Evolutionary conservation across 2,329 filamentous ascomycete species (phyloP).

Genomic region (Aspergillus texensis): DNA sequence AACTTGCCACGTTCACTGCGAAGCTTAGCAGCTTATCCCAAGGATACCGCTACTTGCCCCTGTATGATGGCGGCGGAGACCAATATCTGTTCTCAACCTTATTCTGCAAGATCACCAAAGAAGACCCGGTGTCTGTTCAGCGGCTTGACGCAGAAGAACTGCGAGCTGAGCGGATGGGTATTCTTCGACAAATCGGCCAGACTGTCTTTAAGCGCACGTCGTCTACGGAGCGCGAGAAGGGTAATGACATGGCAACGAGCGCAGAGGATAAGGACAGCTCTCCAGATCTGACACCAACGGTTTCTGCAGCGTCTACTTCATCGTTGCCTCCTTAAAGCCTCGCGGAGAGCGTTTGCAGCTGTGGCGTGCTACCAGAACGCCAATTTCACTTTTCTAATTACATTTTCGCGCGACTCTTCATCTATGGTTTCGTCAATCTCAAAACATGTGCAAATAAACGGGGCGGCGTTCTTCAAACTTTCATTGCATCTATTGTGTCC

Average conservation of each 20-base stretch:
- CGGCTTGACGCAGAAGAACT: constrained; percentile 42
- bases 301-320: constrained; percentile 40
- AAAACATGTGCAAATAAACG: constrained; percentile 22
- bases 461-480: constrained; percentile 24
- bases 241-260: constrained; percentile 30
- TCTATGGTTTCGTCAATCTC: constrained; percentile 9
- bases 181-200: constrained; percentile 46
- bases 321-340: constrained; percentile 26
- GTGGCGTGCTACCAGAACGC: neutral
- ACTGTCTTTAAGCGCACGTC: constrained; percentile 48
- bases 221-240: constrained; percentile 43
- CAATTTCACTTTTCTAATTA: neutral
- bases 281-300: constrained; percentile 38
- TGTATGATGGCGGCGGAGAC: constrained; percentile 86
- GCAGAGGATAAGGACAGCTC: constrained; percentile 39
- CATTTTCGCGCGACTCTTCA: neutral
- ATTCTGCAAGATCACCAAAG: constrained; percentile 81
- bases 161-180: constrained; percentile 44
- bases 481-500: constrained; percentile 12
- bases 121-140: constrained; percentile 51
- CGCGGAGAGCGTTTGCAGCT: neutral
- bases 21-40: constrained; percentile 88
- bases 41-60: constrained; percentile 87
- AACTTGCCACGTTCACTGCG: constrained; percentile 86
- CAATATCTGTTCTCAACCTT: constrained; percentile 93